These are phyloP conservation scores for Aspergillus pseudoglaucus DNA, from an alignment of 2,329 filamentous ascomycete genomes.

Conservation along the genomic window DNA sequence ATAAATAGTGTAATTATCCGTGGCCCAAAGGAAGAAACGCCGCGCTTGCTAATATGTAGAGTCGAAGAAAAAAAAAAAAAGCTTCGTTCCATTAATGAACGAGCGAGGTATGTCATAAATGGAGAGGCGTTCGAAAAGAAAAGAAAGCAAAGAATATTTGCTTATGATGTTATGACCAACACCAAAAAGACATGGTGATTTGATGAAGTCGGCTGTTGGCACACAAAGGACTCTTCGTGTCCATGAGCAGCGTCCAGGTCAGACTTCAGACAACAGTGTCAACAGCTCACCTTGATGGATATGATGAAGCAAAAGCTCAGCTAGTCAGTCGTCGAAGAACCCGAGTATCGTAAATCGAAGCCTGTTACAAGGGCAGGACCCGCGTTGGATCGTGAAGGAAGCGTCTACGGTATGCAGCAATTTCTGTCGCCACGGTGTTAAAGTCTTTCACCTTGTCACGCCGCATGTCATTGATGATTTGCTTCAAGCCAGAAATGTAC, in stretches of 20 bases:
- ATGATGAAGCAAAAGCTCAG: not conserved
- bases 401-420: conserved; percentile 46
- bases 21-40: conserved; percentile 6
- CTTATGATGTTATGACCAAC: not conserved
- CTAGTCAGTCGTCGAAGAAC: no score
- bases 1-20: conserved; percentile 6
- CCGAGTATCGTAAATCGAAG: not conserved
- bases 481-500: conserved; percentile 42
- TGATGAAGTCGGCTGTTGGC: not conserved
- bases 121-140: not conserved
- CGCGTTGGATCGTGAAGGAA: conserved; percentile 42
- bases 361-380: conserved; percentile 40
- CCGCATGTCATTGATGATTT: conserved; percentile 45
- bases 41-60: conserved; percentile 8
- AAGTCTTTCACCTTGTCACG: conserved; percentile 46
- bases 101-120: not conserved
- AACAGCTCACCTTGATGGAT: conserved; percentile 18
- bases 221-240: not conserved
- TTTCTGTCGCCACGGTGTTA: conserved; percentile 42
- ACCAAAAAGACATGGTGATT: not conserved
- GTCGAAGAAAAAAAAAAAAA: conserved; percentile 5
- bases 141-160: not conserved
- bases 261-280: conserved; percentile 7
- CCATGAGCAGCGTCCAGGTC: not conserved
- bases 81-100: not conserved